Evolutionary conservation across 1,284 basidiomycete genomes (phyloP).

Genomic region (Trametes hirsuta): DNA sequence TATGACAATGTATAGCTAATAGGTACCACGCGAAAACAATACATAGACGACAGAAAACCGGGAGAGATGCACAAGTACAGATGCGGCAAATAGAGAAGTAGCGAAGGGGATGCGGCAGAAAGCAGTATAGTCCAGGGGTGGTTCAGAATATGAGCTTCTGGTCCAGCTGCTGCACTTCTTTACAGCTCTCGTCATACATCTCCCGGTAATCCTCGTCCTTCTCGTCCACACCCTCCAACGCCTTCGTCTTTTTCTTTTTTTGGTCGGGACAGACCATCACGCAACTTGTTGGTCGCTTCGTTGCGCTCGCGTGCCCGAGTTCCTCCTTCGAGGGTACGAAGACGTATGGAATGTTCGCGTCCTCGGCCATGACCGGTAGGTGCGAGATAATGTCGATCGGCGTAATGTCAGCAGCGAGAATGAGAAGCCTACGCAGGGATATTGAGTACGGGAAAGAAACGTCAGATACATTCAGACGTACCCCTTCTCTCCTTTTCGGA

Average conservation of each 20-base stretch:
- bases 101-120: neutral
- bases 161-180: slow-evolving; percentile 85
- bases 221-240: slow-evolving; percentile 65
- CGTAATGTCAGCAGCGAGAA: slow-evolving; percentile 96
- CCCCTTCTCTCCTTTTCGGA: slow-evolving; percentile 96
- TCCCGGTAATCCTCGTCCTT: slow-evolving; percentile 84
- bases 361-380: slow-evolving; percentile 93
- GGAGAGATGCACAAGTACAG: slow-evolving; percentile 18
- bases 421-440: slow-evolving; percentile 65
- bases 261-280: slow-evolving; percentile 89
- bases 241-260: slow-evolving; percentile 74
- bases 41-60: slow-evolving; percentile 17
- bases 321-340: slow-evolving; percentile 91
- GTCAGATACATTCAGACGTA: slow-evolving; percentile 40
- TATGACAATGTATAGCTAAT: slow-evolving; percentile 2
- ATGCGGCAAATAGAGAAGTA: slow-evolving; percentile 9
- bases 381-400: slow-evolving; percentile 99
- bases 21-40: slow-evolving; percentile 16
- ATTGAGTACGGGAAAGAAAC: slow-evolving; percentile 8
- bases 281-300: slow-evolving; percentile 97
- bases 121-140: slow-evolving; percentile 1
- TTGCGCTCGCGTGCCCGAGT: slow-evolving; percentile 92
- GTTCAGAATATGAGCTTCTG: slow-evolving; percentile 65
- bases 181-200: slow-evolving; percentile 82
- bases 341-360: slow-evolving; percentile 92